Evolutionary conservation across 2,329 filamentous ascomycete genomes (phyloP), one percentile per base, ranked within the genome.

Genomic region (Ceratocystis harringtonii): DNA sequence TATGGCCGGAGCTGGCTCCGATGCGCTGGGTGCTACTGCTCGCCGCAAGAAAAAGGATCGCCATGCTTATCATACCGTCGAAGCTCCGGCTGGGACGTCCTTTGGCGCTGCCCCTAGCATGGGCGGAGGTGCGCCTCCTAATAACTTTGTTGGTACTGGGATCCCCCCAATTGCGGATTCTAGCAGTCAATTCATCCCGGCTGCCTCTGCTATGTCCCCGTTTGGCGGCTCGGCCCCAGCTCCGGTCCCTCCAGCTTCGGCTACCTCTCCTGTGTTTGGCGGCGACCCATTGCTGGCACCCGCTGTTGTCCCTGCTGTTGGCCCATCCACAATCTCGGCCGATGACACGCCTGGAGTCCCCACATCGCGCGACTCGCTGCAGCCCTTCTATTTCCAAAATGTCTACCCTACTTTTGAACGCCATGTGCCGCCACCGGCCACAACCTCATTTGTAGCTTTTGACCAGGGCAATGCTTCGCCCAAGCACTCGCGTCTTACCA

Each of bases 381-480:
- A 94, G 69, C 86, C 88, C 69, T 88, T 92, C 77, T 99, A 92
- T 73, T 82, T 95, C 70, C 85, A 81, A 70, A 89, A 96, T 74
- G 81, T 95, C 63, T 97, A 96, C 74, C 91, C 92, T 19, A 99
- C 94, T 2, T 95, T 97, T 78, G 92, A 97, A 76, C 89, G 89
- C 67, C 91, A 96, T 73, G 81, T 96, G 1, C 92, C 94, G 10
- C 94, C 94, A 60, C 91, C 94, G 1, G 89, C 92, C 15, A 84
- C 88, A 4, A 82, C 94, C 25, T 91, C 94, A 1, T 97, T 94
- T 72, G 88, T 96, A 45, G 89, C 92, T n/a, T 89, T 86, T 71
- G 94, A 99, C 71, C 94, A 99, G 75, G 94, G 94, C 71, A 99
- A 96, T 74, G 87, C 94, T 4, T 96, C 94, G 15, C 94, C 94